A percentile compares a stretch with the other conserved stretches of the same genome.
Evolutionary conservation across 305 asterid species (phyloP).

Genomic region (Ajuga reptans): DNA sequence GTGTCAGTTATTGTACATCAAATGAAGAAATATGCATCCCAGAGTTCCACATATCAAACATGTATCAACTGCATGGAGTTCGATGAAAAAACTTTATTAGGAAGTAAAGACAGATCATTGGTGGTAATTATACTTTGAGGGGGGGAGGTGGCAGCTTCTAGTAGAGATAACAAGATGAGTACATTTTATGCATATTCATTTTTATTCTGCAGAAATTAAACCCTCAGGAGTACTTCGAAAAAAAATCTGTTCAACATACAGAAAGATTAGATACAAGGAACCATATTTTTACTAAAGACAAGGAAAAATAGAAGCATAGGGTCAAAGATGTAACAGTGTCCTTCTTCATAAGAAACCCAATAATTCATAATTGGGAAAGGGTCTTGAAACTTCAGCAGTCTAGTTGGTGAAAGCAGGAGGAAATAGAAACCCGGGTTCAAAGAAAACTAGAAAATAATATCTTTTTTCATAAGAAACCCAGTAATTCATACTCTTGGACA

Average conservation of each 20-base stretch:
- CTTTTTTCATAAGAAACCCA: not conserved
- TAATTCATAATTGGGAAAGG: not conserved
- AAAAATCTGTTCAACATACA: conserved; percentile 1
- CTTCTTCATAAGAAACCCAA: not conserved
- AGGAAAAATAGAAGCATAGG: not conserved
- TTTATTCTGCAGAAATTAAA: not conserved
- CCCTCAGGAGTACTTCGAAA: not conserved
- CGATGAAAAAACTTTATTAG: not conserved
- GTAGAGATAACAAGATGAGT: conserved; percentile 7
- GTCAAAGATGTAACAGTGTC: not conserved
- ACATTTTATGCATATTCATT: not conserved
- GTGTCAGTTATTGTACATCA: conserved; percentile 12
- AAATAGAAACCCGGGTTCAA: not conserved
- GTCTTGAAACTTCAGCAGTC: not conserved
- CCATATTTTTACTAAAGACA: not conserved
- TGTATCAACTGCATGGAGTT: not conserved
- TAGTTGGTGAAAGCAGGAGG: not conserved
- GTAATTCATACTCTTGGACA: not conserved
- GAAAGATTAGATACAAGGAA: not conserved
- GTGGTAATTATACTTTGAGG: conserved; percentile 8
- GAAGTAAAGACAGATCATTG: not conserved
- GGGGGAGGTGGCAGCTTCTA: conserved; percentile 2
- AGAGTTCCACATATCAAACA: conserved; percentile 4
- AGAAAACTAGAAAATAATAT: conserved; percentile 1
- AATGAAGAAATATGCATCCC: conserved; percentile 10